Evolutionary conservation across 441 rosid species (phyloP).

Genomic region (Dalechampia spathulata): DNA sequence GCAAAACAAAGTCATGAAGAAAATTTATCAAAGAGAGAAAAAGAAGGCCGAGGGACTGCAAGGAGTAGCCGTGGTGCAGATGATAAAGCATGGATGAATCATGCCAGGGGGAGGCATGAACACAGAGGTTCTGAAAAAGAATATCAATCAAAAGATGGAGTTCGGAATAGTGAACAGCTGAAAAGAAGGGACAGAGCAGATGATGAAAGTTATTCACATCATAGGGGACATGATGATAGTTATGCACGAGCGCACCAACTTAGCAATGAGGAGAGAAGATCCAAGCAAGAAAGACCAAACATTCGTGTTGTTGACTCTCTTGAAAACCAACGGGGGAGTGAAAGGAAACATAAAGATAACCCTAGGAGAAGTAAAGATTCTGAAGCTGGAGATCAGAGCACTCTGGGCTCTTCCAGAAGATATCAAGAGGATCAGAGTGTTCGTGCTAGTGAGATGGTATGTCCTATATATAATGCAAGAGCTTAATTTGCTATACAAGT

Average conservation of each 20-base stretch:
- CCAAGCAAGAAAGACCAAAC: constrained; percentile 65
- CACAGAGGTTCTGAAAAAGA: constrained; percentile 65
- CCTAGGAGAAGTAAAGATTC: constrained; percentile 61
- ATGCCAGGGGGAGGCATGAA: constrained; percentile 55
- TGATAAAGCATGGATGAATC: constrained; percentile 58
- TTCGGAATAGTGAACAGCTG: constrained; percentile 55
- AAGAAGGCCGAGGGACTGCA: constrained; percentile 49
- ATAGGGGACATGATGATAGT: constrained; percentile 55
- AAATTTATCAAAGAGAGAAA: constrained; percentile 48
- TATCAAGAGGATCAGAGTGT: constrained; percentile 65
- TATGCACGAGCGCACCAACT: constrained; percentile 45
- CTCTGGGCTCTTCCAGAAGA: constrained; percentile 43
- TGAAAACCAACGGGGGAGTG: constrained; percentile 59
- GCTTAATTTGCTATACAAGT: too few species aligned
- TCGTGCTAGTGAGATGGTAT: constrained; percentile 62
- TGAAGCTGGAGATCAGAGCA: constrained; percentile 46
- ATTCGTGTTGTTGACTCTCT: constrained; percentile 44
- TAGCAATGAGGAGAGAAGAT: constrained; percentile 54
- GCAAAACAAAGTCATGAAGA: constrained; percentile 54
- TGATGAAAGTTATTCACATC: constrained; percentile 55
- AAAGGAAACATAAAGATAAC: constrained; percentile 63
- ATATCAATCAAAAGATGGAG: constrained; percentile 49
- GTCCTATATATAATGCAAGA: constrained; percentile 22
- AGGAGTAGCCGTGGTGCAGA: constrained; percentile 64
- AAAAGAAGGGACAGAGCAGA: constrained; percentile 67